A percentile compares a stretch with the other conserved stretches of the same genome.
Evolutionary conservation across 202 grass and related monocot species (phyloP).

Genomic region (Setaria italica): DNA sequence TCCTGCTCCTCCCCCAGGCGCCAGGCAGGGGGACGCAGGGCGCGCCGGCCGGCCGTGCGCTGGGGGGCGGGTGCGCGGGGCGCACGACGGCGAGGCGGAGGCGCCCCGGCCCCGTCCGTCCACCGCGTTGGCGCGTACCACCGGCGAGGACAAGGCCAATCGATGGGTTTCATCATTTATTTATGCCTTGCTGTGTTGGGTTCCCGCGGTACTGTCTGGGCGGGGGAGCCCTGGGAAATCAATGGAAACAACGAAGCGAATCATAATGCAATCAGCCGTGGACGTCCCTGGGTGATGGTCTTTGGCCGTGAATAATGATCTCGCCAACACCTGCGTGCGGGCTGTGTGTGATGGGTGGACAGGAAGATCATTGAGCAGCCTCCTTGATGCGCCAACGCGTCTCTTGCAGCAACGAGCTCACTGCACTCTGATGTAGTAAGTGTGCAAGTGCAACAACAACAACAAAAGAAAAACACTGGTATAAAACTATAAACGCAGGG

Average conservation of each 20-base stretch:
- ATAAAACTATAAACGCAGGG: not conserved
- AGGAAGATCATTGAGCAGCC: not conserved
- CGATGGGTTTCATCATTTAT: conserved; percentile 8
- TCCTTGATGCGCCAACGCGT: not conserved
- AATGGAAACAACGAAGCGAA: not conserved
- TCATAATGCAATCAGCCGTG: conserved; percentile 13
- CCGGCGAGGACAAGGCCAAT: not conserved
- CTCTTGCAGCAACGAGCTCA: no score
- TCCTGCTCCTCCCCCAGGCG: not conserved
- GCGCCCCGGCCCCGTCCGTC: not conserved
- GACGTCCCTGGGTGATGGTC: not conserved
- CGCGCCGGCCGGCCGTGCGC: not conserved
- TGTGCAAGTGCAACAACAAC: no score
- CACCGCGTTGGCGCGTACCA: conserved; percentile 10
- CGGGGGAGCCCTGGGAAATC: not conserved
- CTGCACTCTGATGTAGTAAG: no score
- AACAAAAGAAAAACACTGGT: no score
- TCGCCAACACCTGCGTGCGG: not conserved
- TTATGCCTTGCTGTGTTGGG: conserved; percentile 23
- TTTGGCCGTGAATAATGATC: not conserved
- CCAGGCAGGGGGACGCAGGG: no score
- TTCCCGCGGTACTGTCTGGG: conserved; percentile 7
- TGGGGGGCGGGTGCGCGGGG: not conserved
- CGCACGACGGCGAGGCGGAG: not conserved
- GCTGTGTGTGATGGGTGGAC: not conserved